phyloP scores from a whole-genome alignment of 2,329 filamentous ascomycete genomes.

The Penicillium occitanis region DNA sequence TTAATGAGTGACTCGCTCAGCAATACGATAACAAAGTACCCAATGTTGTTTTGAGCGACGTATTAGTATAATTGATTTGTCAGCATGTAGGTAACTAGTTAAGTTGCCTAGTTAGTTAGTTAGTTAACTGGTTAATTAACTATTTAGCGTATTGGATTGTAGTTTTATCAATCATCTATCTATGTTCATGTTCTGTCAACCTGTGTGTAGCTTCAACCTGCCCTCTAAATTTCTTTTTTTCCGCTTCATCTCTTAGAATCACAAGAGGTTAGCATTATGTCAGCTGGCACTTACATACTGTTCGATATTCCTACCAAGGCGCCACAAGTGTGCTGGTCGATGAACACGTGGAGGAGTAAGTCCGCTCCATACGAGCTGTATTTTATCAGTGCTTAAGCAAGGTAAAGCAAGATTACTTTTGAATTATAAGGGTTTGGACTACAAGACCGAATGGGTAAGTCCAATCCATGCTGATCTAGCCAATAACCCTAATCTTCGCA shows the following conservation, averaged over 20 bases:
- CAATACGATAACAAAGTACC: background rate
- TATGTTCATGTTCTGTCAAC: background rate
- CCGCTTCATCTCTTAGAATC: background rate
- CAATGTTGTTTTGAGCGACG: background rate
- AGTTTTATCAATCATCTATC: background rate
- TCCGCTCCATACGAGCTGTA: constrained; percentile 16
- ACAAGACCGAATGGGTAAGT: constrained; percentile 44
- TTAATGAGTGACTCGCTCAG: background rate
- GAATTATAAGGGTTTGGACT: constrained; percentile 67
- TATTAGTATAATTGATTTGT: background rate
- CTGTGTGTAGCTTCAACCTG: background rate
- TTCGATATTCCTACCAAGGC: constrained; percentile 16
- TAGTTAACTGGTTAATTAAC: no score
- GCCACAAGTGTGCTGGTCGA: constrained; percentile 53
- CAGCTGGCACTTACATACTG: background rate
- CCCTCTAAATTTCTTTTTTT: background rate
- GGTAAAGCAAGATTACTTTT: constrained; percentile 60
- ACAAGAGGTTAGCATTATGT: background rate
- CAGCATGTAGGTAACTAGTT: background rate
- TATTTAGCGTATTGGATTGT: background rate
- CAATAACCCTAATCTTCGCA: constrained; percentile 2
- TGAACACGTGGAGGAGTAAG: constrained; percentile 71
- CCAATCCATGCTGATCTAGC: background rate
- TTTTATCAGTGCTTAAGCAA: background rate
- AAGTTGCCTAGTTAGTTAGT: no score